Evolutionary conservation across 371 early-diverging fungal species (phyloP).

Genomic region (Mucor lusitanicus): DNA sequence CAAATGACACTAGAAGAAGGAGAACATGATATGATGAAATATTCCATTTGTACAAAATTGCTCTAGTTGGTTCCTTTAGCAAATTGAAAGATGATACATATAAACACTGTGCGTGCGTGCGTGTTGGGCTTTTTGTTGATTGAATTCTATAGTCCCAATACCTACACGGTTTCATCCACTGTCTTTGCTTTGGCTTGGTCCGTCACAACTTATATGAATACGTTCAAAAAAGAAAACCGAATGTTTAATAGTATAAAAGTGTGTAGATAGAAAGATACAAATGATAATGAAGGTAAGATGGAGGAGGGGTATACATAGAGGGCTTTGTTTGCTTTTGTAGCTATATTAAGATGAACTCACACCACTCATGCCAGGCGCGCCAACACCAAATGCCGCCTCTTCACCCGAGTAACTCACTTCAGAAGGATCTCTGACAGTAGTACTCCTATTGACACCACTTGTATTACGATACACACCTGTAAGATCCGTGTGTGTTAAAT

Average conservation of each 20-base stretch:
- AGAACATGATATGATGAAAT: neutral
- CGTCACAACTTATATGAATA: neutral
- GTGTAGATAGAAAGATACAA: neutral
- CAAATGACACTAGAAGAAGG: neutral
- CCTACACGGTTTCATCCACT: no score
- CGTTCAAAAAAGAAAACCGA: neutral
- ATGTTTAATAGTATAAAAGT: neutral
- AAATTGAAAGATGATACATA: neutral
- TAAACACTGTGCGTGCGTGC: neutral
- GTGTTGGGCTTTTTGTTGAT: neutral
- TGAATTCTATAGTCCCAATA: neutral
- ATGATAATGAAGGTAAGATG: neutral
- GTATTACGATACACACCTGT: neutral
- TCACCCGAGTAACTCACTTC: slow-evolving; percentile 15
- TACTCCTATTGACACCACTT: neutral
- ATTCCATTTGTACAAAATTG: neutral
- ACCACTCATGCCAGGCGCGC: neutral
- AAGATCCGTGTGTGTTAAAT: slow-evolving; percentile 9
- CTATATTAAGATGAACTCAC: neutral
- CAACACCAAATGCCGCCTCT: neutral
- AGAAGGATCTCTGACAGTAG: slow-evolving; percentile 5
- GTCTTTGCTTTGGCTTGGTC: no score
- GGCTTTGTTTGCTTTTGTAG: neutral
- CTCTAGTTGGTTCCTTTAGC: neutral
- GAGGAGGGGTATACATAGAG: neutral